Evolutionary conservation across 768 basidiomycete genomes (phyloP), one percentile per base, ranked within the genome.

Genomic region (Tephrocybe sp.): DNA sequence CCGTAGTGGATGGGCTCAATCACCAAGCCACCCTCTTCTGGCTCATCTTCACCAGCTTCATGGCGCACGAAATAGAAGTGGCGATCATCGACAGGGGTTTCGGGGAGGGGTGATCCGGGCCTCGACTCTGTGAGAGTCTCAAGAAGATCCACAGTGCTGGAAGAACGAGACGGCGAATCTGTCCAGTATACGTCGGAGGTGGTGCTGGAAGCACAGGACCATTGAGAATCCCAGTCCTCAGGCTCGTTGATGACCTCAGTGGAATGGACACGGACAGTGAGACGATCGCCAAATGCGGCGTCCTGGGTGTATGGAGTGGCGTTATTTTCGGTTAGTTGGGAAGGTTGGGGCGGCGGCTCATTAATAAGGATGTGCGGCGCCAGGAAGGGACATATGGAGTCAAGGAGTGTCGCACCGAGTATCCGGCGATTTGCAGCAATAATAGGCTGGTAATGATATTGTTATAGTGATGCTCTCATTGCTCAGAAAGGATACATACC

Each of bases 281-380:
- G 67, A 26, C 63, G 64, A 40, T 56, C 58, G 4, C 73, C 70
- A 41, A 58, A 65, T 25, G 66, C 66, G 47, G 55, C 58, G 56
- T 75, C 71, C 49, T 73, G 72, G 16, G 66, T 67, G 54, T 64
- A 60, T 40, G 62, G 66, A 12, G 68, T 61, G 12, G 62, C 57
- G 43, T 74, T 76, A 32, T 57, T 52, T 61, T 65, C 70, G 19
- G 65, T 52, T 13, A 71, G 58, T 67, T 71, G 72, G 5, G 70
- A 70, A 38, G 70, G 59, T 51, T 74, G 67, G 2, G 73, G 69
- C 15, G 69, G 72, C 8, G 72, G 59, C 9, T 64, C 62, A 31
- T 57, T 70, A 44, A 78, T 70, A 30, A 77, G 62, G 42, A 79
- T 78, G 52, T 79, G 78, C 9, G 78, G 78, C 12, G 66, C 64